Conservation (phyloP, 2,329 filamentous ascomycete genomes). For the Aureobasidium sp. region DNA sequence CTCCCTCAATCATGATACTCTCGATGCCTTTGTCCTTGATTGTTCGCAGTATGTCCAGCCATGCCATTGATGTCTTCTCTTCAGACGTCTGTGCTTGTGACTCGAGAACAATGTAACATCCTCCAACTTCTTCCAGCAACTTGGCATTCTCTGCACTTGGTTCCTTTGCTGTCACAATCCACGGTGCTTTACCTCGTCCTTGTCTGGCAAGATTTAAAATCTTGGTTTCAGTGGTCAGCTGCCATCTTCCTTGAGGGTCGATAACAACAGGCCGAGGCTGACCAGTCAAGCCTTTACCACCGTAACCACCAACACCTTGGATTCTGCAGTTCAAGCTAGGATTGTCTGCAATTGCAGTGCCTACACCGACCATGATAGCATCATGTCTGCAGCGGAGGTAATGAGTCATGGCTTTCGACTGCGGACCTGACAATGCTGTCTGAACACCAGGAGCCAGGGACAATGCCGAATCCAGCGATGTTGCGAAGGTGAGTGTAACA, state of each 20-base stretch:
- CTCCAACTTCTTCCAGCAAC: slow-evolving; percentile 29
- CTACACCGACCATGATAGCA: slow-evolving; percentile 77
- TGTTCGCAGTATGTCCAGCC: slow-evolving; percentile 56
- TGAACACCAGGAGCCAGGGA: slow-evolving; percentile 71
- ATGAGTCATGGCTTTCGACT: slow-evolving; percentile 89
- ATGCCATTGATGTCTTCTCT: slow-evolving; percentile 30
- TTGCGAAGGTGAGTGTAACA: slow-evolving; percentile 83
- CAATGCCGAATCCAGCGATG: slow-evolving; percentile 76
- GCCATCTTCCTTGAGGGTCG: slow-evolving; percentile 72
- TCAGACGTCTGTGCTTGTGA: background rate
- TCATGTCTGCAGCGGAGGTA: slow-evolving; percentile 75
- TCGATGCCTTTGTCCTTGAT: slow-evolving; percentile 54
- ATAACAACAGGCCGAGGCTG: slow-evolving; percentile 79
- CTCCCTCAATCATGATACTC: slow-evolving; percentile 91
- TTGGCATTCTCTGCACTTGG: slow-evolving; percentile 32
- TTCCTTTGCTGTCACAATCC: slow-evolving; percentile 52
- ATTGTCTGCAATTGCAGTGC: slow-evolving; percentile 77
- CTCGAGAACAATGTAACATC: slow-evolving; percentile 19
- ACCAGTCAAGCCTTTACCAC: slow-evolving; percentile 42
- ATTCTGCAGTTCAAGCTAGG: slow-evolving; percentile 79
- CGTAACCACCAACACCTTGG: slow-evolving; percentile 51
- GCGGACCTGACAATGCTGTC: slow-evolving; percentile 73
- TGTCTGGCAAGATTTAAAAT: slow-evolving; percentile 58
- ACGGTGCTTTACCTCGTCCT: slow-evolving; percentile 65
- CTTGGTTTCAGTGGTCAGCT: slow-evolving; percentile 48